phyloP scores from a whole-genome alignment of 2,329 filamentous ascomycete species.

The Talaromyces sp. region DNA sequence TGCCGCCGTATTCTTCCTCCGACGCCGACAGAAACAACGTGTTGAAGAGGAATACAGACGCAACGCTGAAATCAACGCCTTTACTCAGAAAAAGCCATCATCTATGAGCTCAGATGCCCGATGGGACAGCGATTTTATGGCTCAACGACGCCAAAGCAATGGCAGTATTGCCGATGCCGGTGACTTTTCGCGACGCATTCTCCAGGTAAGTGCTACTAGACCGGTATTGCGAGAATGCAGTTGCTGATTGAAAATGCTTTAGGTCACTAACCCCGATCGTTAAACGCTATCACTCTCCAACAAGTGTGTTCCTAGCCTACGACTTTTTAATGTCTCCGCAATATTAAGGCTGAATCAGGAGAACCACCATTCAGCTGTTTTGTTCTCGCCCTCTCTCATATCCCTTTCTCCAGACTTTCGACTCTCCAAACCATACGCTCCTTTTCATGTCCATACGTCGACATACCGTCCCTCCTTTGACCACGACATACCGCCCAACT shows the following conservation, averaged over 20 bases:
- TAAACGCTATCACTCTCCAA: not conserved
- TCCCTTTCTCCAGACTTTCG: not conserved
- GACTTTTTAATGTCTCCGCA: not conserved
- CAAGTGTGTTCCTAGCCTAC: not conserved
- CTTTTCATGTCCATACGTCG: slow-evolving; percentile 8
- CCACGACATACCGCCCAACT: slow-evolving; percentile 5
- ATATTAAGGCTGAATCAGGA: not conserved
- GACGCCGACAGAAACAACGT: slow-evolving; percentile 69
- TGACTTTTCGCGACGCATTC: slow-evolving; percentile 92
- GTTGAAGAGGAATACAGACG: slow-evolving; percentile 81
- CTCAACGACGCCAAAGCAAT: slow-evolving; percentile 79
- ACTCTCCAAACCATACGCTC: not conserved
- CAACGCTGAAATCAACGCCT: slow-evolving; percentile 73
- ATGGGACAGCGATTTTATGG: slow-evolving; percentile 78
- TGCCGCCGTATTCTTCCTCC: slow-evolving; percentile 69
- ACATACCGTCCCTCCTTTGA: slow-evolving; percentile 7
- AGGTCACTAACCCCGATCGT: slow-evolving; percentile 17
- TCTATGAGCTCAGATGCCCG: slow-evolving; percentile 72
- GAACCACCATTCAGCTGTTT: not conserved
- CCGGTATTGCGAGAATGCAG: not conserved
- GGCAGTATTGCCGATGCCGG: slow-evolving; percentile 96
- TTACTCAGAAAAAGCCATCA: slow-evolving; percentile 58
- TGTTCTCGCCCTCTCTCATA: slow-evolving; percentile 1
- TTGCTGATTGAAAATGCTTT: not conserved
- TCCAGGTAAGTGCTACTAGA: slow-evolving; percentile 64